These are phyloP conservation scores for Boletus coccyginus DNA, from an alignment of 768 basidiomycete genomes.

Conservation along the genomic window DNA sequence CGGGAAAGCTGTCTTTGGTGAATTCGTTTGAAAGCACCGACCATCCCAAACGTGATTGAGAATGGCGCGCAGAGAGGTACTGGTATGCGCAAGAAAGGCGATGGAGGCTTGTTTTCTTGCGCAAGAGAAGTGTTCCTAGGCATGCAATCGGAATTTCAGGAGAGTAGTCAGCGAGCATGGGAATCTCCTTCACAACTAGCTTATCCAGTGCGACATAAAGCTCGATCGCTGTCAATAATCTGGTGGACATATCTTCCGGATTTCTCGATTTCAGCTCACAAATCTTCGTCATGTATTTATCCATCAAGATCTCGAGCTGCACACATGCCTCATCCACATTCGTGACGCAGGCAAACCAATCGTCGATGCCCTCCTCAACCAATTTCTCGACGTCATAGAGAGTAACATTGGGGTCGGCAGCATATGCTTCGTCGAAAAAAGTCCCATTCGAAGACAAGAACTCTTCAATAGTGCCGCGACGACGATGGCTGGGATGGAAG, in stretches of 20 bases:
- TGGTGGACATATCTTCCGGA: conserved; percentile 37
- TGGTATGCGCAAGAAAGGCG: conserved; percentile 24
- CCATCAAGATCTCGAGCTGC: conserved; percentile 17
- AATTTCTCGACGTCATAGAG: conserved; percentile 38
- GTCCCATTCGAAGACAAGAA: conserved; percentile 13
- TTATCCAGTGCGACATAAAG: conserved; percentile 35
- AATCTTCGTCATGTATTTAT: conserved; percentile 14
- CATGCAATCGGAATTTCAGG: conserved; percentile 26
- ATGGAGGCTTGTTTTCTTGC: conserved; percentile 26
- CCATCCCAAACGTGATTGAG: conserved; percentile 4
- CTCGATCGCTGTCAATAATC: conserved; percentile 36
- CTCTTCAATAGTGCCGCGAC: conserved; percentile 4
- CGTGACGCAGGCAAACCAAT: conserved; percentile 27
- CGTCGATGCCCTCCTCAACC: conserved; percentile 29
- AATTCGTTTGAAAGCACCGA: conserved; percentile 33
- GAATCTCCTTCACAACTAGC: conserved; percentile 16
- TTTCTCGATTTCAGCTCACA: too few species aligned
- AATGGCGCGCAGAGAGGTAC: conserved; percentile 33
- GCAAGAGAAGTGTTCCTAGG: conserved; percentile 24
- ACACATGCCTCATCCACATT: conserved; percentile 2
- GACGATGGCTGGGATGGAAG: not conserved
- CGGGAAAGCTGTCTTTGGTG: conserved; percentile 25
- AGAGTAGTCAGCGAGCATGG: conserved; percentile 30
- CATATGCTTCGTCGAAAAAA: conserved; percentile 1
- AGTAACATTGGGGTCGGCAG: conserved; percentile 10